These are phyloP conservation scores for Phytomonas sp. DNA, from an alignment of 208 protist species.

Conservation along the genomic window DNA sequence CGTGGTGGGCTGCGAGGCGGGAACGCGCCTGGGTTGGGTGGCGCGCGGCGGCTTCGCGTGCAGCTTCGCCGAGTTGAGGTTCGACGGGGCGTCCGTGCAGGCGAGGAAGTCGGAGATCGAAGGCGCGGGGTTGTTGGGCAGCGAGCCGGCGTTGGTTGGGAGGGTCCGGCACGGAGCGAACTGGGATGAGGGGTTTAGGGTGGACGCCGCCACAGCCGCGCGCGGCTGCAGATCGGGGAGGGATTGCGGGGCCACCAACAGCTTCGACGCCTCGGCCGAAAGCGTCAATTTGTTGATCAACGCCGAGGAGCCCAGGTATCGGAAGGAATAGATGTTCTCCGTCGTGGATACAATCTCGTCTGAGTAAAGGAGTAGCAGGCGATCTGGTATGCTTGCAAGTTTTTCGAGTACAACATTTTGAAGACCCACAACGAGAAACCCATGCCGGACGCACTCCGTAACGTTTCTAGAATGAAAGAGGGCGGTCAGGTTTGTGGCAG, in stretches of 20 bases:
- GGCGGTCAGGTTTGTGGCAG: conserved; percentile 65
- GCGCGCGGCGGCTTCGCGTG: neutral
- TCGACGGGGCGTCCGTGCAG: neutral
- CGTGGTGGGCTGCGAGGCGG: no score
- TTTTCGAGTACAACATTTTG: conserved; percentile 56
- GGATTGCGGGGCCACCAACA: conserved; percentile 12
- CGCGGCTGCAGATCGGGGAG: neutral
- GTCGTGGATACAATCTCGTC: conserved; percentile 55
- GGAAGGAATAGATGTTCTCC: conserved; percentile 81
- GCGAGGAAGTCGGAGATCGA: conserved; percentile 11
- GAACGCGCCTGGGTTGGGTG: neutral
- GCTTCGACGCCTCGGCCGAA: conserved; percentile 23
- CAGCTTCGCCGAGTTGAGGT: conserved; percentile 1
- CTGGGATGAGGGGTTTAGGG: neutral
- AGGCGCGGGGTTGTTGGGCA: conserved; percentile 11
- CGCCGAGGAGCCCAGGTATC: conserved; percentile 56
- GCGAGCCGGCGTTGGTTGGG: conserved; percentile 16
- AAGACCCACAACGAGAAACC: conserved; percentile 68
- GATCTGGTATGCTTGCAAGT: conserved; percentile 40
- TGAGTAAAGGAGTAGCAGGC: conserved; percentile 58
- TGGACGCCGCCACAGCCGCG: neutral
- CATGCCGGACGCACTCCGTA: conserved; percentile 67
- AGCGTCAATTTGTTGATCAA: conserved; percentile 31
- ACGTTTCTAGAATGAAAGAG: conserved; percentile 74
- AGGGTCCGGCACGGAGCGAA: neutral